Percentiles rank a stretch among this genome's conserved stretches.
These are phyloP conservation scores for Solanum lycopersicoides DNA, from an alignment of 257 asterid species.

Conservation along the genomic window DNA sequence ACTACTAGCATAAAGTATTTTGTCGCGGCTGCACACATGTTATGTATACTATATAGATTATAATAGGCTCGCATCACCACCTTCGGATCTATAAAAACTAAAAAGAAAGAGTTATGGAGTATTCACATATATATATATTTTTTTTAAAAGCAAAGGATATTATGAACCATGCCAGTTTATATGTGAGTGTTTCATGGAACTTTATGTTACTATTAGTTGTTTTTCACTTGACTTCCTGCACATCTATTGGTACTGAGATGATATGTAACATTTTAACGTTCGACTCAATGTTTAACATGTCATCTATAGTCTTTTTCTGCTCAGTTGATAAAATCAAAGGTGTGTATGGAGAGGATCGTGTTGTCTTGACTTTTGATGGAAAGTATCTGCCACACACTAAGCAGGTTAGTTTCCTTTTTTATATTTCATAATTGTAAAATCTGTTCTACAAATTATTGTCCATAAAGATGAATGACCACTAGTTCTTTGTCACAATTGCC, in stretches of 20 bases:
- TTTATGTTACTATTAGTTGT: background rate
- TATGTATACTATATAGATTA: background rate
- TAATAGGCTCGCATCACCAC: background rate
- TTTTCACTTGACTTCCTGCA: background rate
- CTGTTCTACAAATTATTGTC: background rate
- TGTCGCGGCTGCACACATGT: background rate
- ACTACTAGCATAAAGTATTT: background rate
- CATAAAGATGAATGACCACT: background rate
- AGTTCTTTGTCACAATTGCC: background rate
- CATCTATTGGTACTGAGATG: background rate
- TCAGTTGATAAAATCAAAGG: slow-evolving; percentile 92
- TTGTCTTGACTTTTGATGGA: slow-evolving; percentile 79
- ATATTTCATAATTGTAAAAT: background rate
- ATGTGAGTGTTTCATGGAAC: background rate
- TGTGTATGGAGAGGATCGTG: slow-evolving; percentile 86
- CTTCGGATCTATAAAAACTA: background rate
- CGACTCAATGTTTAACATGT: slow-evolving; percentile 52
- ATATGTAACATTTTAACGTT: background rate
- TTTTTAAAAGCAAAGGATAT: background rate
- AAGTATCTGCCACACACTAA: slow-evolving; percentile 75
- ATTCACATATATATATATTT: background rate
- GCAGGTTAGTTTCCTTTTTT: slow-evolving; percentile 44
- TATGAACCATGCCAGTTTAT: background rate
- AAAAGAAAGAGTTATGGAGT: background rate
- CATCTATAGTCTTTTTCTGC: slow-evolving; percentile 92